Evolutionary conservation across 139 green algal species (phyloP).

Genomic region (Auxenochlorella pyrenoidosa): DNA sequence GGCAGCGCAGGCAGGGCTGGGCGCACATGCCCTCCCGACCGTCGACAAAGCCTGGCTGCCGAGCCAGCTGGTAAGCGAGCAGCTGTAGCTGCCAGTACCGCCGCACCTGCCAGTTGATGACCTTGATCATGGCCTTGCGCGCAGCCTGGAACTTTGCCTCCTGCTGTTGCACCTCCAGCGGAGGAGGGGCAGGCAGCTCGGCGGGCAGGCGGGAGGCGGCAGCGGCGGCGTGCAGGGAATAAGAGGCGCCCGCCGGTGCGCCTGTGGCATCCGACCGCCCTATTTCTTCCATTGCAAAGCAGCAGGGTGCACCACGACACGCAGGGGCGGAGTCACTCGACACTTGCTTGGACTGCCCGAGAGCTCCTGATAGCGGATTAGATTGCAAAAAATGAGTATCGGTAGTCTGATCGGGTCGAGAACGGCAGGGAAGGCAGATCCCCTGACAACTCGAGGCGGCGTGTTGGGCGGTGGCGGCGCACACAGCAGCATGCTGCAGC

Average conservation of each 20-base stretch:
- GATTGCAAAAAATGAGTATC: too few species aligned
- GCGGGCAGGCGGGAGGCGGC: neutral
- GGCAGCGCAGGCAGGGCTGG: neutral
- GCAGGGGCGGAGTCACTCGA: too few species aligned
- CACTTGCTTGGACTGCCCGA: too few species aligned
- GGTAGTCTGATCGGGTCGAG: neutral
- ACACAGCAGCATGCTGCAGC: too few species aligned
- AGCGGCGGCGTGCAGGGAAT: neutral
- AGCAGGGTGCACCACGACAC: too few species aligned
- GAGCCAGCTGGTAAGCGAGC: neutral
- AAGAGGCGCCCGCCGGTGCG: too few species aligned
- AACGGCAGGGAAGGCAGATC: neutral
- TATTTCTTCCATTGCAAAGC: too few species aligned
- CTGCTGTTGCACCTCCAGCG: slow-evolving; percentile 13
- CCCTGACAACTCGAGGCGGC: neutral
- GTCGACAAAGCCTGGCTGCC: too few species aligned
- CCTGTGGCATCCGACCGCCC: too few species aligned
- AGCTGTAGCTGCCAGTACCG: neutral
- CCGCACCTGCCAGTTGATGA: slow-evolving; percentile 32
- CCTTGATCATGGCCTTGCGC: slow-evolving; percentile 26
- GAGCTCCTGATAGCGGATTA: too few species aligned
- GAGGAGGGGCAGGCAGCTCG: neutral
- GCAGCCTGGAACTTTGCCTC: slow-evolving; percentile 1
- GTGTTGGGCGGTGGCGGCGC: too few species aligned
- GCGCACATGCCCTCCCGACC: too few species aligned